Evolutionary conservation across 78 protist genomes (phyloP).

Genomic region (Chrysochromulina tobinii): DNA sequence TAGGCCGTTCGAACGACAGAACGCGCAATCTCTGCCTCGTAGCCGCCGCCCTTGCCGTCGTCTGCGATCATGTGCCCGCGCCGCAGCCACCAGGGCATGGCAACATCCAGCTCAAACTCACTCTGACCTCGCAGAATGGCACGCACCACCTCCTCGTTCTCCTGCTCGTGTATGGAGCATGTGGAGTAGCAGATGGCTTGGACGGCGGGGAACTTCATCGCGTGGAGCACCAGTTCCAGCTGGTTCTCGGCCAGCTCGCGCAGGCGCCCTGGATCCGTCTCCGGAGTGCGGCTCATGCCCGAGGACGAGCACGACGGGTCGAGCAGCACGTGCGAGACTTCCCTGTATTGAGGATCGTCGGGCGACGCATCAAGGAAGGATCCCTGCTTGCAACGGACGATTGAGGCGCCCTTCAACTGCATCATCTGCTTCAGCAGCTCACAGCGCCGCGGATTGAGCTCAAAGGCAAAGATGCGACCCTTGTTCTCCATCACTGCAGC

Average conservation of each 20-base stretch:
- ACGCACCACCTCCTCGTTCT: constrained; percentile 70
- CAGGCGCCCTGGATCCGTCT: not conserved
- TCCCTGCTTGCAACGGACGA: not conserved
- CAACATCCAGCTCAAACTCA: not conserved
- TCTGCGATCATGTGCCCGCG: not conserved
- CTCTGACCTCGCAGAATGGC: not conserved
- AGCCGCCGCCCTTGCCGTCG: not conserved
- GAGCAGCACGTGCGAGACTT: constrained; percentile 30
- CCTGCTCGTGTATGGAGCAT: constrained; percentile 59
- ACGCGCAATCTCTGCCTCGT: not conserved
- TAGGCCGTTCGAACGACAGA: not conserved
- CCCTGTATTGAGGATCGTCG: not conserved
- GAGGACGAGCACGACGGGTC: constrained; percentile 63
- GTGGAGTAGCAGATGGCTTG: constrained; percentile 55
- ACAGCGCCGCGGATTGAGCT: constrained; percentile 2
- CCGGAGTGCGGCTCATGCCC: not conserved
- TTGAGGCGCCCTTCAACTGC: not conserved
- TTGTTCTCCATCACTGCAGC: not conserved
- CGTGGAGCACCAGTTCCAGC: constrained; percentile 24
- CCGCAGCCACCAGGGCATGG: constrained; percentile 41
- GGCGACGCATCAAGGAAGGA: not conserved
- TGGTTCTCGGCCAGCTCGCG: constrained; percentile 5
- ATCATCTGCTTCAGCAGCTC: not conserved
- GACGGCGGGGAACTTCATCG: constrained; percentile 43
- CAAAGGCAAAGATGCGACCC: constrained; percentile 51